phyloP scores from a whole-genome alignment of 2,329 filamentous ascomycete species.

The Corinectria fuckeliana region DNA sequence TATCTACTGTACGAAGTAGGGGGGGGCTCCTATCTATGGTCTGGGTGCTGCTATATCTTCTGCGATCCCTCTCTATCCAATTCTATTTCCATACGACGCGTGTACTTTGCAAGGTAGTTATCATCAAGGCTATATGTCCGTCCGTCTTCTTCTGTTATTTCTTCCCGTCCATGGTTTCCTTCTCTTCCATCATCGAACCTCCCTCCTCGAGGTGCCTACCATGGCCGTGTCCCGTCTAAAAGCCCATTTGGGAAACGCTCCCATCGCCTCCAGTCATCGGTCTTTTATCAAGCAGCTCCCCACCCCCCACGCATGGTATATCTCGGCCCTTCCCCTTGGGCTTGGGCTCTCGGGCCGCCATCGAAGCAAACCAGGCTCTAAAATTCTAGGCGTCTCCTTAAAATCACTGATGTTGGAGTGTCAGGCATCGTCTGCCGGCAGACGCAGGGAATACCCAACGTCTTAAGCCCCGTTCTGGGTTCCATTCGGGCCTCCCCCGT shows the following conservation, averaged over 20 bases:
- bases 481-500: slow-evolving; percentile 15
- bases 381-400: not conserved
- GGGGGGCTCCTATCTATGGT: too few species aligned
- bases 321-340: not conserved
- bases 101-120: not conserved
- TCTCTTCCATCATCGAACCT: slow-evolving; percentile 1
- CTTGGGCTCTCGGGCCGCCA: slow-evolving; percentile 2
- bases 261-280: not conserved
- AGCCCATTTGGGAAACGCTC: not conserved
- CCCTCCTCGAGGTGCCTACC: too few species aligned
- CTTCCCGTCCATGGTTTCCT: not conserved
- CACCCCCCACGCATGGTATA: slow-evolving; percentile 28
- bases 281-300: slow-evolving; percentile 20
- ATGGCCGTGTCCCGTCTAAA: not conserved
- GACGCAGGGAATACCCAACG: slow-evolving; percentile 14
- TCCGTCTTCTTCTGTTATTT: not conserved
- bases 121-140: slow-evolving; percentile 13
- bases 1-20: too few species aligned
- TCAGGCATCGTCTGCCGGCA: not conserved
- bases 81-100: slow-evolving; percentile 4
- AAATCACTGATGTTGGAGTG: not conserved
- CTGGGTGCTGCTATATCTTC: not conserved
- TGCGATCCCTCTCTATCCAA: not conserved
- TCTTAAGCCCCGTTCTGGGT: slow-evolving; percentile 13
- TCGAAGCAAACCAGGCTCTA: not conserved